phyloP scores from a whole-genome alignment of 176 grass and related monocot genomes.

The Phoenix roebelenii region DNA sequence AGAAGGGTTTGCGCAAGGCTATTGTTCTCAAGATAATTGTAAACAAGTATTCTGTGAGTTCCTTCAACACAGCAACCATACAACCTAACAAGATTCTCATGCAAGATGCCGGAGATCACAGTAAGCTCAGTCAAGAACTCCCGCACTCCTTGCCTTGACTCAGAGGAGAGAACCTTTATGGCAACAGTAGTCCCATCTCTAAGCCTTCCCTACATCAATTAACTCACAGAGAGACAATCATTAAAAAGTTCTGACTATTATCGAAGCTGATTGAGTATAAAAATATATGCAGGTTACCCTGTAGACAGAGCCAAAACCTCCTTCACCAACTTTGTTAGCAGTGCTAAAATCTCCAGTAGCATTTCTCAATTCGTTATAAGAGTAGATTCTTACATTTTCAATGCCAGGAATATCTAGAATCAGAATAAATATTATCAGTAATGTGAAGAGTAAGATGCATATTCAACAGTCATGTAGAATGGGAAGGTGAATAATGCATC shows the following conservation, averaged over 20 bases:
- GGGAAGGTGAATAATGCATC: no score
- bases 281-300: slow-evolving; percentile 5
- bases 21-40: slow-evolving; percentile 87
- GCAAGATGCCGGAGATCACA: slow-evolving; percentile 67
- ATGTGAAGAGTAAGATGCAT: no score
- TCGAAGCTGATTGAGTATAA: background rate
- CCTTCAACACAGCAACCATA: slow-evolving; percentile 74
- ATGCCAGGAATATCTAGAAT: slow-evolving; percentile 7
- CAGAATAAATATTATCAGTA: no score
- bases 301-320: slow-evolving; percentile 25
- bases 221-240: background rate
- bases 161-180: slow-evolving; percentile 61
- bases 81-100: slow-evolving; percentile 68
- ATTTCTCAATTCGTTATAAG: slow-evolving; percentile 8
- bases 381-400: slow-evolving; percentile 1
- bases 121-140: slow-evolving; percentile 78
- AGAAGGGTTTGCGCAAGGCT: slow-evolving; percentile 81
- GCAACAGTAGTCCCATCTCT: slow-evolving; percentile 51
- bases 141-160: slow-evolving; percentile 61
- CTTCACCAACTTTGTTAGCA: slow-evolving; percentile 17
- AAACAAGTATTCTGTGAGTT: slow-evolving; percentile 53
- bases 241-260: background rate
- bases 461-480: no score
- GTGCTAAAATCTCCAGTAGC: slow-evolving; percentile 6
- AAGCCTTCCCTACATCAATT: slow-evolving; percentile 40